These are phyloP conservation scores for Hawksworthiomyces lignivorus DNA, from an alignment of 2,329 filamentous ascomycete species.

Conservation along the genomic window DNA sequence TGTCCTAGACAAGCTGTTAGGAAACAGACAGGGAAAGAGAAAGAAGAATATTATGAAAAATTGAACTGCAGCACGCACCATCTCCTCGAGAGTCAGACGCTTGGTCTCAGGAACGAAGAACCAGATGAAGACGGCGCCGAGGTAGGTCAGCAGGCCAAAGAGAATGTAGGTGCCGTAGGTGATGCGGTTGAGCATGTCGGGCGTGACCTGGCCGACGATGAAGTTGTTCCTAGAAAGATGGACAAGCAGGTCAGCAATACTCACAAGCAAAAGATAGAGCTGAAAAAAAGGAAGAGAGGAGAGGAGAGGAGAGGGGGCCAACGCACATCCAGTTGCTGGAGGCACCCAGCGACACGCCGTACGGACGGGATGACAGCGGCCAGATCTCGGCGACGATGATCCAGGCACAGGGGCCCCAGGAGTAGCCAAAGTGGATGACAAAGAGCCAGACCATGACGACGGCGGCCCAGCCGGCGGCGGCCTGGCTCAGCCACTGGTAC, in stretches of 20 bases:
- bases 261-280: too few relatives aligned
- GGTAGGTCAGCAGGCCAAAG: constrained; percentile 56
- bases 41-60: neutral
- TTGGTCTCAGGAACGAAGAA: constrained; percentile 60
- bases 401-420: constrained; percentile 69
- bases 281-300: constrained; percentile 1
- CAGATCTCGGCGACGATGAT: constrained; percentile 69
- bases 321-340: constrained; percentile 56
- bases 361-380: constrained; percentile 61
- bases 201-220: constrained; percentile 62
- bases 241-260: too few relatives aligned
- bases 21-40: neutral
- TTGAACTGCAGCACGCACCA: constrained; percentile 30
- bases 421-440: constrained; percentile 66
- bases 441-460: constrained; percentile 66
- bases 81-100: constrained; percentile 55
- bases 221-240: too few relatives aligned
- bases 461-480: constrained; percentile 62
- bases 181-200: constrained; percentile 57
- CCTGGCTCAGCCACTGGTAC: constrained; percentile 48
- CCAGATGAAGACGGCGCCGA: constrained; percentile 55
- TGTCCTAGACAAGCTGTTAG: neutral
- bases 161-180: constrained; percentile 66
- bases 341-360: constrained; percentile 62
- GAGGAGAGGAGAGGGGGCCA: neutral